Conservation (phyloP, 2,329 filamentous ascomycete species). For the Fusarium sp. region DNA sequence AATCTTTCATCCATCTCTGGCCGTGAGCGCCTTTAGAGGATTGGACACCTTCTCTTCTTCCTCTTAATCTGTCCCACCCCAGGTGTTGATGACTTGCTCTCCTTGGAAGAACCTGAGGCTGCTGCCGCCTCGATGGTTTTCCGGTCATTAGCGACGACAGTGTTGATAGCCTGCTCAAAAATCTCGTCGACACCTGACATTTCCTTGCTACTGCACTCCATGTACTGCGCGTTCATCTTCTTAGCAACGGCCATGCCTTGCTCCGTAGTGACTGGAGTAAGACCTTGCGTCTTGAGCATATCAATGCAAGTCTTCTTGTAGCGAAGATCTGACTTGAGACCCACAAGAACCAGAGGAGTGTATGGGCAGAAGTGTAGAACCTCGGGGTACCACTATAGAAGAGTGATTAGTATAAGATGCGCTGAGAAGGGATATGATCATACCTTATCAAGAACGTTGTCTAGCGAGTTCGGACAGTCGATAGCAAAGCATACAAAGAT, state of each 20-base stretch:
- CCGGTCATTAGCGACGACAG: conserved; percentile 83
- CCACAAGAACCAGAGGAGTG: conserved; percentile 93
- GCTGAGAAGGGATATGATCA: conserved; percentile 1
- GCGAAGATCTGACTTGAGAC: conserved; percentile 95
- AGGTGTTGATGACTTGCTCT: conserved; percentile 52
- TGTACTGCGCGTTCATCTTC: conserved; percentile 95
- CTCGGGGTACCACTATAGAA: conserved; percentile 92
- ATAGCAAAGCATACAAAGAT: conserved; percentile 99
- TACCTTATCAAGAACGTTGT: conserved; percentile 99
- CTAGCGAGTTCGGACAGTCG: conserved; percentile 96
- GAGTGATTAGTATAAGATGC: background rate
- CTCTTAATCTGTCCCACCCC: conserved; percentile 68
- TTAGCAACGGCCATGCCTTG: conserved; percentile 88
- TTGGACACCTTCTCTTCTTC: conserved; percentile 86
- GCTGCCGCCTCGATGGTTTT: conserved; percentile 67
- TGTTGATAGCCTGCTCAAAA: conserved; percentile 90
- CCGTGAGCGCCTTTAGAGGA: conserved; percentile 66
- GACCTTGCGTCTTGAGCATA: conserved; percentile 95
- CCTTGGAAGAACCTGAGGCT: conserved; percentile 50
- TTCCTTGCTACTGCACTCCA: conserved; percentile 99
- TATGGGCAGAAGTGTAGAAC: conserved; percentile 99
- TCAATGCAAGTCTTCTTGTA: conserved; percentile 97
- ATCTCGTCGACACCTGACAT: conserved; percentile 96
- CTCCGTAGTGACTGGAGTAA: conserved; percentile 92
- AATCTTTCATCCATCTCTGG: conserved; percentile 25